Evolutionary conservation across 805 yeast genomes (phyloP), one percentile per base, ranked within the genome.

Genomic region (Tetrapisispora phaffii): DNA sequence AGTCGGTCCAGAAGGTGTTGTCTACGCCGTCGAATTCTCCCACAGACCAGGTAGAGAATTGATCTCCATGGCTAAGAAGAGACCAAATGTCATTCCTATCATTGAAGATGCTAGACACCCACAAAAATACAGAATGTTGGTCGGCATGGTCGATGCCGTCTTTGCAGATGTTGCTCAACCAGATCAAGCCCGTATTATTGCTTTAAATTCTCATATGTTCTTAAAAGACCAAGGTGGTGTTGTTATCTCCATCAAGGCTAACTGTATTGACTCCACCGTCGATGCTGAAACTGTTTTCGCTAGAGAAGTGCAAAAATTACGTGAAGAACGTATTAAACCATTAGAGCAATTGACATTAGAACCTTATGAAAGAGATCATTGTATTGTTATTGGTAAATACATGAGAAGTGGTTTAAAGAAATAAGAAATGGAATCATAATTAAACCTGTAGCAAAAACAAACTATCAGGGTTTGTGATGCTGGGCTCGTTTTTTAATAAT

Each of bases 131-230:
- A 83, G 98, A 77, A 93, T 93, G 98, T 79, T 93, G 61, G 76
- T 93, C 53, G 95, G 97, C 63, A 93, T 93, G 98, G 98, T 93
- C 55, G 98, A 93, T 71, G 86, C 80, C 66, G 97, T 93, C 50
- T 93, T 93, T 65, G 98, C 98, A 51, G 98, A 93, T 77, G 98
- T 93, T 68, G 98, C 98, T 56, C 98, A 93, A 76, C 98, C 98
- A 37, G 98, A 93, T 74, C 98, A 93, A 76, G 98, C 98, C 59
- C 94, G 98, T 84, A 93, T 93, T 67, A 90, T 93, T 69, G 98
- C 97, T 44, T 80, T 93, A 68, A 93, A 93, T 80, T 82, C 97
- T 47, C 98, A 93, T 72, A 76, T 90, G 79, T 93, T 93, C 84
- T 79, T 93, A 68, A 93, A 93, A 72, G 97, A 93, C 71, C 88